Evolutionary conservation across 1,139 yeast species (phyloP).

Genomic region (Hemisphaericaspora lyxosophila): DNA sequence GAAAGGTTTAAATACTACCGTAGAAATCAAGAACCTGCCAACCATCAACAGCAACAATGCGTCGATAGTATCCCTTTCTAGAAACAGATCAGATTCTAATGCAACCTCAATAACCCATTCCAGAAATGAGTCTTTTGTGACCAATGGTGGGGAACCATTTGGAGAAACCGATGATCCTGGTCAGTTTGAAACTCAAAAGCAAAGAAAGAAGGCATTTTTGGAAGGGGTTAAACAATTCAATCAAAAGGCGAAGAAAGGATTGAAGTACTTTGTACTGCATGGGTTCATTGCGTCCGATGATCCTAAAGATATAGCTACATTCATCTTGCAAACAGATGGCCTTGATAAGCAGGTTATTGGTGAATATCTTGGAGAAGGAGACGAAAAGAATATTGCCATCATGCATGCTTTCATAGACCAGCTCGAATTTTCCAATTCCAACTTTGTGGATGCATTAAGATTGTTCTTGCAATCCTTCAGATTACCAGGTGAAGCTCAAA

Average conservation of each 20-base stretch:
- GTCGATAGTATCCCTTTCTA: conserved; percentile 22
- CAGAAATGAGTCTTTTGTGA: conserved; percentile 35
- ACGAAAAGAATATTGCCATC: conserved; percentile 68
- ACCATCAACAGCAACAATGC: conserved; percentile 14
- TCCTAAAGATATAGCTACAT: conserved; percentile 71
- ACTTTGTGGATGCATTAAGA: conserved; percentile 86
- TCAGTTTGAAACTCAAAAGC: conserved; percentile 83
- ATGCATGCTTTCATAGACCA: conserved; percentile 94
- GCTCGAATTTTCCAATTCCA: conserved; percentile 69
- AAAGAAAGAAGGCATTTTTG: conserved; percentile 74
- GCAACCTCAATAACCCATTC: conserved; percentile 29
- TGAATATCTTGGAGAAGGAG: conserved; percentile 90
- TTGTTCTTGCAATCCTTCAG: conserved; percentile 82
- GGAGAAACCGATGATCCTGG: conserved; percentile 68
- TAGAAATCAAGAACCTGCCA: conserved; percentile 2
- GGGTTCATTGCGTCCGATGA: conserved; percentile 62
- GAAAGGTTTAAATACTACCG: conserved; percentile 46
- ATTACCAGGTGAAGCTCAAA: conserved; percentile 97
- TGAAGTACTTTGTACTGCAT: conserved; percentile 57
- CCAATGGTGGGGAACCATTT: conserved; percentile 19
- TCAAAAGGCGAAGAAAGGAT: conserved; percentile 80
- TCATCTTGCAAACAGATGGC: conserved; percentile 74
- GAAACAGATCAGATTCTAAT: conserved; percentile 46
- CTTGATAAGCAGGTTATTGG: conserved; percentile 85
- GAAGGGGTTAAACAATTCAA: conserved; percentile 82